phyloP scores from a whole-genome alignment of 2,329 filamentous ascomycete genomes.

The Botrytis fabae region DNA sequence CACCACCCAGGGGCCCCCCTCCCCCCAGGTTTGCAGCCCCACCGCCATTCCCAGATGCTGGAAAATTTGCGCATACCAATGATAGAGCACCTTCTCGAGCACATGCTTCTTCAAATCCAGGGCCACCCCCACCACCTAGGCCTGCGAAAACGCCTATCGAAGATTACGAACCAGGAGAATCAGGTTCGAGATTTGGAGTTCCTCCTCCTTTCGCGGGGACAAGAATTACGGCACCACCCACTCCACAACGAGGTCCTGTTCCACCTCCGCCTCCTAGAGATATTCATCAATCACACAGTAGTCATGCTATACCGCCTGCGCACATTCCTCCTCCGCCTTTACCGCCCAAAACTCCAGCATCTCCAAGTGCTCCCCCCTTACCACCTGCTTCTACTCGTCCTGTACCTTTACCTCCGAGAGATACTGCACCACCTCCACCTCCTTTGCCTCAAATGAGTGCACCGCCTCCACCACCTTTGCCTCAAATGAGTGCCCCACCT shows the following conservation, averaged over 20 bases:
- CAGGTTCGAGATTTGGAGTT: slow-evolving; percentile 65
- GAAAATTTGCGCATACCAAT: slow-evolving; percentile 70
- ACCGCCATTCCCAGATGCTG: slow-evolving; percentile 85
- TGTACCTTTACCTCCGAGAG: slow-evolving; percentile 36
- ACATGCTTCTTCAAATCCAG: slow-evolving; percentile 54
- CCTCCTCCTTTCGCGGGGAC: slow-evolving; percentile 77
- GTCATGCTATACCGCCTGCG: slow-evolving; percentile 43
- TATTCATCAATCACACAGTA: slow-evolving; percentile 52
- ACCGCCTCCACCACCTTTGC: slow-evolving; percentile 44
- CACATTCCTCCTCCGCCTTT: slow-evolving; percentile 43
- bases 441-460: slow-evolving; percentile 39
- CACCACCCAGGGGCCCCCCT: slow-evolving; percentile 60
- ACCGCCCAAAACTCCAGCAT: slow-evolving; percentile 48
- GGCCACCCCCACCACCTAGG: slow-evolving; percentile 66
- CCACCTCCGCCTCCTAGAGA: slow-evolving; percentile 64
- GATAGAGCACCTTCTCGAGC: slow-evolving; percentile 47
- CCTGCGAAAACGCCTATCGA: slow-evolving; percentile 72
- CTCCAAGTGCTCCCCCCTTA: slow-evolving; percentile 48
- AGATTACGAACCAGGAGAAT: slow-evolving; percentile 54
- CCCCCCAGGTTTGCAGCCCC: slow-evolving; percentile 78
- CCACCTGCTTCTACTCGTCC: slow-evolving; percentile 55
- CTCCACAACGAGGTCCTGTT: slow-evolving; percentile 68
- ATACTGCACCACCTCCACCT: slow-evolving; percentile 42
- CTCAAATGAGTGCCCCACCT: slow-evolving; percentile 40
- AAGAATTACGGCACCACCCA: slow-evolving; percentile 64